Conservation (phyloP, 345 rosid genomes). For the Euphorbia tirucalli region DNA sequence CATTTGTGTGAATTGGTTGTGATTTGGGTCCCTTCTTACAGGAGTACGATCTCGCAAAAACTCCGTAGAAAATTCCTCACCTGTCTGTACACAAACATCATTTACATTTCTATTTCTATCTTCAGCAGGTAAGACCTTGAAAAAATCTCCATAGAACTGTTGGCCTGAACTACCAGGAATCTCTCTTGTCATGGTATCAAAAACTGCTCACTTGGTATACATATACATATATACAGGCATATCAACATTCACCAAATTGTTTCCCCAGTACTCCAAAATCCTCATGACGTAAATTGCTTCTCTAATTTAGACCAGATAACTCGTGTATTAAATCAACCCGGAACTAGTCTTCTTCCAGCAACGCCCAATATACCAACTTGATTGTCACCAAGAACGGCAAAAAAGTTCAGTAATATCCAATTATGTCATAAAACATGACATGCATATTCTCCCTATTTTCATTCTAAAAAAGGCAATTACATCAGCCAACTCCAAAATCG, state of each 20-base stretch:
- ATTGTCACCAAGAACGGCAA: slow-evolving; percentile 1
- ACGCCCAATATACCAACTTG: neutral
- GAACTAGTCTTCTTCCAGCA: neutral
- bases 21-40: slow-evolving; percentile 34
- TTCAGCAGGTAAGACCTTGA: slow-evolving; percentile 8
- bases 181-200: slow-evolving; percentile 48
- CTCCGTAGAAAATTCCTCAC: slow-evolving; percentile 75
- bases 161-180: slow-evolving; percentile 41
- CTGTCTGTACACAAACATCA: slow-evolving; percentile 60
- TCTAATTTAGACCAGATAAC: slow-evolving; percentile 9
- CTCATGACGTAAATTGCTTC: slow-evolving; percentile 2
- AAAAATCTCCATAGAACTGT: slow-evolving; percentile 30
- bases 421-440: neutral
- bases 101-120: slow-evolving; percentile 27
- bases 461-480: neutral
- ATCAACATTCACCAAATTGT: neutral
- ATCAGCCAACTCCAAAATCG: slow-evolving; percentile 2
- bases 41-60: slow-evolving; percentile 51
- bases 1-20: slow-evolving; percentile 13
- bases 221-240: slow-evolving; percentile 4
- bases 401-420: neutral
- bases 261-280: slow-evolving; percentile 10
- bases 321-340: neutral
- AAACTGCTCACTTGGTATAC: neutral
- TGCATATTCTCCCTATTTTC: neutral